phyloP scores from a whole-genome alignment of 495 filamentous ascomycete genomes.

The Hypomontagnella monticulosa region DNA sequence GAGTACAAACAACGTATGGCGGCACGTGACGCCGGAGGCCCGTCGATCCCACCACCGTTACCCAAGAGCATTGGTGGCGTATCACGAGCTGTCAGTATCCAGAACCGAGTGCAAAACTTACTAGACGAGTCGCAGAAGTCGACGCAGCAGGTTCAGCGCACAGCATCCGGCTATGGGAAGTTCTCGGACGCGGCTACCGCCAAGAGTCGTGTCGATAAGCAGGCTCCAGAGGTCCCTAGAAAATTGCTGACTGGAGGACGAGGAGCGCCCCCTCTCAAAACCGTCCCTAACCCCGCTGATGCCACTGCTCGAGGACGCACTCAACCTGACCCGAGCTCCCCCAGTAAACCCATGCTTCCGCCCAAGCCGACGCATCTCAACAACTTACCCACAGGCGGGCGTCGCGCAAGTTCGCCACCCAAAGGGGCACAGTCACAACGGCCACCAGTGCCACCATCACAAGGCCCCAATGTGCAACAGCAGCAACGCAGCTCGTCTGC shows the following conservation, averaged over 20 bases:
- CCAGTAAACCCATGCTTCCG: conserved; percentile 36
- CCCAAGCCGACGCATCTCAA: conserved; percentile 65
- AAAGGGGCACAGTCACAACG: conserved; percentile 36
- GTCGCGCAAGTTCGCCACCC: conserved; percentile 48
- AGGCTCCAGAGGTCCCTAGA: conserved; percentile 32
- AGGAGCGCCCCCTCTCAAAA: conserved; percentile 36
- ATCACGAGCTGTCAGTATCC: conserved; percentile 79
- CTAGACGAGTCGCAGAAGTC: conserved; percentile 79
- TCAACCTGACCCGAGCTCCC: conserved; percentile 30
- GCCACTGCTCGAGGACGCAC: conserved; percentile 28
- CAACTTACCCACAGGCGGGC: conserved; percentile 53
- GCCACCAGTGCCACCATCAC: conserved; percentile 17
- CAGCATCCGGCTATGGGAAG: conserved; percentile 87
- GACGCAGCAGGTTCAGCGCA: conserved; percentile 67
- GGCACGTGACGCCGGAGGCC: conserved; percentile 60
- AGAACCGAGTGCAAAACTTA: conserved; percentile 86
- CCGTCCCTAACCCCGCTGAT: conserved; percentile 30
- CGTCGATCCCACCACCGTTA: conserved; percentile 43
- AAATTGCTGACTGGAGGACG: conserved; percentile 32
- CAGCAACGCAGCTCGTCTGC: conserved; percentile 17
- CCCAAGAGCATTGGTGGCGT: conserved; percentile 65
- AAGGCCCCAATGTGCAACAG: too few relatives aligned
- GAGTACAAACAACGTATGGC: conserved; percentile 85
- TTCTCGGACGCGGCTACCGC: conserved; percentile 68
- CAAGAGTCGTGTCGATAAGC: conserved; percentile 38